Evolutionary conservation across 306 rosid species (phyloP), one percentile per base, ranked within the genome.

Genomic region (Rosa chinensis): DNA sequence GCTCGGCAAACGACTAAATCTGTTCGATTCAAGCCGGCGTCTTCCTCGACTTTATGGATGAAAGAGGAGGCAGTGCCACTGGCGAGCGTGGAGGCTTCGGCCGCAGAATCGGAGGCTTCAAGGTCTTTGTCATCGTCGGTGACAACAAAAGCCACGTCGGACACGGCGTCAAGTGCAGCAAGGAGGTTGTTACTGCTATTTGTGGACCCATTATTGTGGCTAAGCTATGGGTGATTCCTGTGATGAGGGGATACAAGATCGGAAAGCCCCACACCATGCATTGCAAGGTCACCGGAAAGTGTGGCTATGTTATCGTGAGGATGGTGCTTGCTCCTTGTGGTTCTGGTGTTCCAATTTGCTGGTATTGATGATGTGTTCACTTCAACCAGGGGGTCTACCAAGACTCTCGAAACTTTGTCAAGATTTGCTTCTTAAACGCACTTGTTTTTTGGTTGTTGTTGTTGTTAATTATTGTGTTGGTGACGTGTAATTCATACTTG

Each of bases 321-420:
- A 81, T 89, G 91, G 88, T 89, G 28, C 93, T 91, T 4, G 93
- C 93, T 2, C 93, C 93, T 48, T 87, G 93, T 64, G 93, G 93
- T 23, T 82, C 93, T 17, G 25, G 25, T 92, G 5, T 71, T 90
- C 55, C 93, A 90, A 75, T 90, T 89, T 14, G 91, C 91, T n/a
- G 93, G 93, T 0, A 89, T 89, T 40, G 91, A 89, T 7, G 93
- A 89, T 71, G 93, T 89, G 1, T 92, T 89, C 47, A 92, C 94
- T 1, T 92, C 94, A 0, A 90, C 97, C 4, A 86, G 94, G 70
- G 94, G 97, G 0, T 92, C 94, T 3, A 92, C 97, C 25, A 92
- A 88, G 82, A 92, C 97, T 0, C 97, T 90, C 93, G 97, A 10
- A 92, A 92, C 77, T 92, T 90, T n/a, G 94, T 92, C 14, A 92